These are phyloP conservation scores for Paecilomyces sp. DNA, from an alignment of 2,329 filamentous ascomycete species.

Conservation along the genomic window DNA sequence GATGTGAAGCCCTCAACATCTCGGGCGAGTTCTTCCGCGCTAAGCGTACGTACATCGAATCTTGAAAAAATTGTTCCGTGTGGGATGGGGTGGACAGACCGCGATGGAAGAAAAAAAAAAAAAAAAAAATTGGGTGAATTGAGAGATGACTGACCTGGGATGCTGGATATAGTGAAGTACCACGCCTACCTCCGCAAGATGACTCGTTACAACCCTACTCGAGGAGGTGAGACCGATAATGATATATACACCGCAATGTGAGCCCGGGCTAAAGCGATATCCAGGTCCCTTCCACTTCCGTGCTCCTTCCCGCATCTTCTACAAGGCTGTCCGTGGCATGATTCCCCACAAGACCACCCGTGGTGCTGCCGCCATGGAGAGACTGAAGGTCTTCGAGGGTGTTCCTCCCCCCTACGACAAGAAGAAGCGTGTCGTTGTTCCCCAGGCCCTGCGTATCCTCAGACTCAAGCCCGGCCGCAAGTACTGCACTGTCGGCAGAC, in stretches of 20 bases:
- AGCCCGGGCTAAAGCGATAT: slow-evolving; percentile 8
- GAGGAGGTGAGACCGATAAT: slow-evolving; percentile 66
- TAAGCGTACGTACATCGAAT: slow-evolving; percentile 76
- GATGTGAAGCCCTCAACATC: slow-evolving; percentile 99
- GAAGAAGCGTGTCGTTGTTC: slow-evolving; percentile 99
- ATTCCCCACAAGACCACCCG: slow-evolving; percentile 99
- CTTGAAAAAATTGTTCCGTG: slow-evolving; percentile 10
- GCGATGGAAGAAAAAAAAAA: not conserved
- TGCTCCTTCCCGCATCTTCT: slow-evolving; percentile 98
- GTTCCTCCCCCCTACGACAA: slow-evolving; percentile 98
- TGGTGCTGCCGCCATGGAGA: slow-evolving; percentile 91
- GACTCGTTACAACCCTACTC: slow-evolving; percentile 98
- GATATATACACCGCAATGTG: slow-evolving; percentile 3
- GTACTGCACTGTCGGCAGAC: slow-evolving; percentile 98
- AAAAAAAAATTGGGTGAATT: not conserved
- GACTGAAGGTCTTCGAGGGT: slow-evolving; percentile 99
- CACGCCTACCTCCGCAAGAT: slow-evolving; percentile 99
- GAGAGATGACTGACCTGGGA: slow-evolving; percentile 40
- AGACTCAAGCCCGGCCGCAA: slow-evolving; percentile 98
- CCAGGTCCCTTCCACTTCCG: slow-evolving; percentile 99
- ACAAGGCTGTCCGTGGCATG: slow-evolving; percentile 99
- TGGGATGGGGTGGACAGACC: slow-evolving; percentile 6
- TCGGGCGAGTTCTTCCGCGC: slow-evolving; percentile 99
- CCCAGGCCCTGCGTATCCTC: slow-evolving; percentile 93
- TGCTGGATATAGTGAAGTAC: slow-evolving; percentile 82